Percentiles rank a stretch among this genome's conserved stretches.
Evolutionary conservation across 352 stramenopile genomes (phyloP).

Genomic region (Phytophthora idaei): DNA sequence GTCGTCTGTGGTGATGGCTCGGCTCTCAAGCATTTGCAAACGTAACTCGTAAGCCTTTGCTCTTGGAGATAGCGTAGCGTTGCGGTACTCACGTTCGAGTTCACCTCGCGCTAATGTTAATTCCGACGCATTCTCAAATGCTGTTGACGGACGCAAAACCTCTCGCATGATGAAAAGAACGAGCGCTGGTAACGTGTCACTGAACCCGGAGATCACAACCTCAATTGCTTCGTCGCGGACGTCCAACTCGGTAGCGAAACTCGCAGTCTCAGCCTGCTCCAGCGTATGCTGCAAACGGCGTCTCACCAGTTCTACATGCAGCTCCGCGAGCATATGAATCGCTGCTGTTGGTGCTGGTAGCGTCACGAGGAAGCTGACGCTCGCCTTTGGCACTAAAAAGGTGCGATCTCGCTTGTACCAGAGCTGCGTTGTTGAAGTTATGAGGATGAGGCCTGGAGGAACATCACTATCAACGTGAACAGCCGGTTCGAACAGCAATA

Average conservation of each 20-base stretch:
- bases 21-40: conserved; percentile 69
- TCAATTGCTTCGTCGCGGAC: conserved; percentile 76
- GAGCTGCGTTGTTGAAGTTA: conserved; percentile 55
- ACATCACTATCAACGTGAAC: conserved; percentile 8
- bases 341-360: conserved; percentile 57
- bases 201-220: conserved; percentile 72
- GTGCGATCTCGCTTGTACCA: conserved; percentile 77
- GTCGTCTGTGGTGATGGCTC: conserved; percentile 60
- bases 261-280: conserved; percentile 70
- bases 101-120: conserved; percentile 65
- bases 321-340: conserved; percentile 62
- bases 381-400: conserved; percentile 74
- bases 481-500: conserved; percentile 40
- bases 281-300: conserved; percentile 68
- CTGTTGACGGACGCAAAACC: conserved; percentile 37
- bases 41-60: conserved; percentile 73
- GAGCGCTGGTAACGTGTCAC: conserved; percentile 65
- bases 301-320: conserved; percentile 72
- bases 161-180: conserved; percentile 51
- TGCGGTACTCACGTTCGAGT: conserved; percentile 70
- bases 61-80: conserved; percentile 66
- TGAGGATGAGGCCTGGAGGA: conserved; percentile 42
- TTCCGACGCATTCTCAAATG: conserved; percentile 34
- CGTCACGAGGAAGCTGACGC: conserved; percentile 68
- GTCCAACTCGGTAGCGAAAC: conserved; percentile 56